Evolutionary conservation across 139 green algal species (phyloP), one percentile per base, ranked within the genome.

Genomic region (Chlamydomonas sphaeroides): DNA sequence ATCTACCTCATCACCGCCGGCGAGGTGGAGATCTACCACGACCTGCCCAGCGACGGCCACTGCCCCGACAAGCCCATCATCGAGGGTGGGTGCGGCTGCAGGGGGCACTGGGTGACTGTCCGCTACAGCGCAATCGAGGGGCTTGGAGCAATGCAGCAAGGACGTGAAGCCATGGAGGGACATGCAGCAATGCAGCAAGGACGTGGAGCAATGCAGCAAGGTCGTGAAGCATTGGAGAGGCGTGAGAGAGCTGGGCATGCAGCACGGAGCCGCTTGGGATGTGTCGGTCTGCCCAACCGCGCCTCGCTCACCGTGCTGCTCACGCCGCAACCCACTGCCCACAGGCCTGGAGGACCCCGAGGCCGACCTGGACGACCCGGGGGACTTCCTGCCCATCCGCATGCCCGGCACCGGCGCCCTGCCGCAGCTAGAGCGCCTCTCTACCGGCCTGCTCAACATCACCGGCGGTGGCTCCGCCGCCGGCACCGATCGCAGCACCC

Each of bases 11-110:
- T 87, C 67, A 85, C 61, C 26, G 39, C 72, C 0, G 82, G 82
- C 20, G 82, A 83, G 65, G 82, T 87, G 72, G 82, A 87, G 72
- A 87, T 87, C 38, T 87, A 83, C 82, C 72, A 83, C 35, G 72
- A 87, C 62, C 63, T 87, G 28, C 39, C 32, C 21, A 72, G 49
- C 23, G 72, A 87, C n/a, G 82, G 63, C 35, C 74, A 59, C 30
- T 70, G 59, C 61, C 74, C 74, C 8, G 51, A 80, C 61, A 80
- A 80, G 41, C 74, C 74, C 59, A 80, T 80, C 30, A 80, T 80
- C 14, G 59, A 80, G 39, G 74, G 72, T 80, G 57, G 14, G 66
- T n/a, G n/a, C n/a, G n/a, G n/a, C n/a, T n/a, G n/a, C n/a, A n/a
- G n/a, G n/a, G n/a, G n/a, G n/a, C n/a, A n/a, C n/a, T n/a, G n/a